phyloP scores from a whole-genome alignment of 306 rosid species.

The Trifolium subterraneum region DNA sequence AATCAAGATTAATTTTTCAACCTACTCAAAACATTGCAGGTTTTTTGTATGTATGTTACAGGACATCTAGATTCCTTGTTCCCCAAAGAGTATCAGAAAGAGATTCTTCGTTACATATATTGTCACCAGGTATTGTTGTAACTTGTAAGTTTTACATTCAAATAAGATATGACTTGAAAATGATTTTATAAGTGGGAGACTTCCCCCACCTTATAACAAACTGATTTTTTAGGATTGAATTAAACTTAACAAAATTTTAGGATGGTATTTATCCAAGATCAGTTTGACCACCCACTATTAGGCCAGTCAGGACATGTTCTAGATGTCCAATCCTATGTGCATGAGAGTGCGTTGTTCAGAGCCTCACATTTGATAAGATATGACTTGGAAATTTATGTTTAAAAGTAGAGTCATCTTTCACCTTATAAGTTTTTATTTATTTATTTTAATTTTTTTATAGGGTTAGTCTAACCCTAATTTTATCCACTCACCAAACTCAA shows the following conservation, averaged over 20 bases:
- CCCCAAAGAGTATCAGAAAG: slow-evolving; percentile 54
- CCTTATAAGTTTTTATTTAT: neutral
- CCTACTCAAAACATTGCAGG: slow-evolving; percentile 45
- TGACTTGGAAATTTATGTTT: neutral
- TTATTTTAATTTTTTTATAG: no score
- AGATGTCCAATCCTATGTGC: neutral
- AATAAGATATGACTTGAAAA: neutral
- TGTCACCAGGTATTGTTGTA: slow-evolving; percentile 59
- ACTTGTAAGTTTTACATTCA: no score
- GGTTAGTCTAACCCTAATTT: neutral
- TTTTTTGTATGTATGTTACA: slow-evolving; percentile 62
- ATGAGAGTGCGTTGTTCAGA: neutral
- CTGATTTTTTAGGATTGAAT: neutral
- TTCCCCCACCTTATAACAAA: neutral
- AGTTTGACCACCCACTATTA: neutral
- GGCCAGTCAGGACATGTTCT: neutral
- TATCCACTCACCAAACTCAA: neutral
- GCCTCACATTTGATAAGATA: neutral
- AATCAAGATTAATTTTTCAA: neutral
- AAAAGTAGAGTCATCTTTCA: neutral
- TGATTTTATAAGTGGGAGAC: neutral
- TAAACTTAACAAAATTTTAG: neutral
- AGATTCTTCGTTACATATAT: slow-evolving; percentile 71
- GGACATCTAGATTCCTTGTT: slow-evolving; percentile 62
- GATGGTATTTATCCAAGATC: neutral